Conservation (phyloP, 2,329 filamentous ascomycete genomes). For the Claviceps africana region DNA sequence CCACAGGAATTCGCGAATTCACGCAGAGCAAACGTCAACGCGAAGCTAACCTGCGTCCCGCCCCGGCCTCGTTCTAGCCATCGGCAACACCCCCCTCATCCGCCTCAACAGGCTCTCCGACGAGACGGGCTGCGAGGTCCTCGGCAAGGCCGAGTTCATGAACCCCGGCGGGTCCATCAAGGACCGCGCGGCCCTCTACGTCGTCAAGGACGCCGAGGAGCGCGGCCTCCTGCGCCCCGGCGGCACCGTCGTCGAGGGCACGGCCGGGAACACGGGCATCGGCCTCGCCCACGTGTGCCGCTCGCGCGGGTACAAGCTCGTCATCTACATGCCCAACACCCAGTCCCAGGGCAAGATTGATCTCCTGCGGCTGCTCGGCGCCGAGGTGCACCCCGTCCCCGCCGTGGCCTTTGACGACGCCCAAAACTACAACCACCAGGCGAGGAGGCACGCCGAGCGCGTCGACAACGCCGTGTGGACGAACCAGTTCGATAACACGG, state of each 20-base stretch:
- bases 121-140: conserved; percentile 81
- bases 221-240: conserved; percentile 67
- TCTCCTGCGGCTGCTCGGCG: conserved; percentile 75
- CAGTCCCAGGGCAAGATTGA: conserved; percentile 98
- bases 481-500: conserved; percentile 95
- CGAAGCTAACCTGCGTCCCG: neutral
- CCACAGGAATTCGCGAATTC: neutral
- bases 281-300: conserved; percentile 94
- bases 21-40: neutral
- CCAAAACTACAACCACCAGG: conserved; percentile 96
- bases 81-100: conserved; percentile 94
- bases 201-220: conserved; percentile 88
- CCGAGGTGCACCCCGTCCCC: conserved; percentile 90
- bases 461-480: conserved; percentile 92
- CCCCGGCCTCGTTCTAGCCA: conserved; percentile 41
- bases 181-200: conserved; percentile 87
- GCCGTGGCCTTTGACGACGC: conserved; percentile 93
- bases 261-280: conserved; percentile 95
- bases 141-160: conserved; percentile 97
- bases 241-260: conserved; percentile 92
- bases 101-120: conserved; percentile 76
- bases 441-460: conserved; percentile 71
- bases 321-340: conserved; percentile 99
- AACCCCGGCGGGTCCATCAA: conserved; percentile 95
- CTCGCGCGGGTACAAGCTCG: conserved; percentile 78